Evolutionary conservation across 1,139 yeast genomes (phyloP), one percentile per base, ranked within the genome.

Genomic region (Pneumocystis murina): DNA sequence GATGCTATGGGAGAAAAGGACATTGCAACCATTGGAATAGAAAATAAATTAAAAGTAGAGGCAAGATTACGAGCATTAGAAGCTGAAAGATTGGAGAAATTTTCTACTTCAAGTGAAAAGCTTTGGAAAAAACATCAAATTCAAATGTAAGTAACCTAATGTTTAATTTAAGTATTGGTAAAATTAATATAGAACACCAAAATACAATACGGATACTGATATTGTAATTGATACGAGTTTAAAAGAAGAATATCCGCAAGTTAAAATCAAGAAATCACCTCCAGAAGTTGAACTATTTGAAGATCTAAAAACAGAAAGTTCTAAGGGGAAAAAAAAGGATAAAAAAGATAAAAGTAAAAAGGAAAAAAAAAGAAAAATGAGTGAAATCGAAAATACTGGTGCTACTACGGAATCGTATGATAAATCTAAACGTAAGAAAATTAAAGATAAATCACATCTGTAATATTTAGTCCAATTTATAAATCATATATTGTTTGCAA

Each of bases 1-100:
- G 99, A 92, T 79, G 96, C 97, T 59, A 81, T 94, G 68, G 87
- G 97, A 69, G 99, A 92, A 79, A 97, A 92, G 71, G 97, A 92
- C 72, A 83, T 88, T 66, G 97, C 97, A 69, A 95, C 90, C 70
- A 82, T 91, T 72, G 99, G 99, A 73, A 80, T 88, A 71, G 88
- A 86, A 70, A 92, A 87, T 70, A 85, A 98, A 79, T 84, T 88
- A 70, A 90, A 90, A 81, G 94, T 92, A 72, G 99, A 92, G 79
- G 82, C 88, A 68, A 86, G 98, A 80, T 83, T 92, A 73, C 88
- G 96, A 75, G 89, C 91, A 68, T 81, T 94, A 71, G 99, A 92
- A 79, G 98, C 98, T 70, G 87, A 96, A 77, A 80, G 77, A 48
- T 5, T 48, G 12, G 55, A 64, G 73, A 77, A 66, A 67, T 71